Base-by-base conservation (phyloP, 1,284 basidiomycete species). In the Lignosus rhinocerotis region DNA sequence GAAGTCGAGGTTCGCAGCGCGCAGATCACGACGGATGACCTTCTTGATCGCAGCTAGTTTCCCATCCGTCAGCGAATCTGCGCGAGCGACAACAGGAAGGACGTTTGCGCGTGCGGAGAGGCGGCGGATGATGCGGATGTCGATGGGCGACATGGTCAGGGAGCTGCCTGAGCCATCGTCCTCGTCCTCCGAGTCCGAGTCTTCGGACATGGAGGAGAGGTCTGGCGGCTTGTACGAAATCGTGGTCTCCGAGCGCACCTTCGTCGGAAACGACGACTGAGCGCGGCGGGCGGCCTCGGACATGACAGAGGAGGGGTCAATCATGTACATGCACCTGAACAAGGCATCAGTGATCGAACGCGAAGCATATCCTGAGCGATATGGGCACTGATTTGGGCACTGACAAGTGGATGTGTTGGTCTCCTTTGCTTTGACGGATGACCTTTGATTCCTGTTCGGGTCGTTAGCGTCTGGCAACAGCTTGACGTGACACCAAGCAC, bases 361-460 rank as follows among this genome's bases (percentile, higher is more conserved):
- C 33, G 14, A 45, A 52, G 49, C 45, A 12, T 33, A 48, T n/a
- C 21, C 19, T 36, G 25, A 19, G 63, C 14, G 59, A 46, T 21
- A 48, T n/a, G 39, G 39, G 21, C 44, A 73, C 88, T 73, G 59
- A 46, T 21, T 45, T n/a, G 39, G 39, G 21, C 44, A 73, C 88
- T 73, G 69, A 93, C 89, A 93, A 73, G 74, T 93, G 88, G 67
- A 93, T 85, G 68, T 92, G 89, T 68, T 91, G 86, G 73, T 93
- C 91, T 55, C 88, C 91, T 74, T 88, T 92, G 75, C 83, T 91
- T 69, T 90, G 85, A 64, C 91, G 82, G 52, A 93, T 76, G 44
- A 93, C 89, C 79, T 93, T 93, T 59, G 87, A 88, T 79, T 93
- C 90, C 91, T 92, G 58, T 44, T 51, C 39, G 59, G 33, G 30